Evolutionary conservation across 2,329 filamentous ascomycete species (phyloP), one percentile per base, ranked within the genome.

Genomic region (Sporothrix dimorphospora): DNA sequence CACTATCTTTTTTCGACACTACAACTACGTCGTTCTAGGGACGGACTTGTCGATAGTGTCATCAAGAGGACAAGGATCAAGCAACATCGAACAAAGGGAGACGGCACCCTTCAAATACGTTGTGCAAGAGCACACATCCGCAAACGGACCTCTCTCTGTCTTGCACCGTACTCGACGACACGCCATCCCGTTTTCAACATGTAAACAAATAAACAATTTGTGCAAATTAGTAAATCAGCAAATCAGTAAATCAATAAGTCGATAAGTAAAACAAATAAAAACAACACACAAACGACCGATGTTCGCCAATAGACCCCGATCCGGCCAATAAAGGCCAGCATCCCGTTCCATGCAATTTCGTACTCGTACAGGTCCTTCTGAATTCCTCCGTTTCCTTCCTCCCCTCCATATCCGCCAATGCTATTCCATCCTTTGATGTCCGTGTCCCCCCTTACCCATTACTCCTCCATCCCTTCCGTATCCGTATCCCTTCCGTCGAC

Each of bases 291-390:
- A 38, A 59, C 27, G 4, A 16, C 19, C 47, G 16, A 49, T 49
- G 19, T 59, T 40, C 38, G 38, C 38, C 38, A 16, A 27, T 16
- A 16, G 38, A 63, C 38, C 40, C 59, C 24, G 12, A 45, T 63
- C n/a, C 59, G 59, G 59, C 59, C 38, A 27, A 42, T n/a, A 16
- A n/a, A 63, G 59, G 38, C n/a, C 59, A 65, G n/a, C 59, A 65
- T 65, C 21, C 55, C 55, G 55, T 27, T 12, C 59, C 59, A 45
- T 65, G 59, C 59, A 65, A 65, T 27, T 14, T 14, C 21, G 1
- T 45, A 42, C 11, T 65, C 59, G 38, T 65, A 42, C 59, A 42
- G 19, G 4, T 21, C 19, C 47, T 21, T 49, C 45, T 6, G 14
- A 6, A 5, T 7, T 38, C 55, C 27, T 57, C 16, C 53, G 14